phyloP scores from a whole-genome alignment of 805 yeast species.

The Nakazawaea ambrosiae region DNA sequence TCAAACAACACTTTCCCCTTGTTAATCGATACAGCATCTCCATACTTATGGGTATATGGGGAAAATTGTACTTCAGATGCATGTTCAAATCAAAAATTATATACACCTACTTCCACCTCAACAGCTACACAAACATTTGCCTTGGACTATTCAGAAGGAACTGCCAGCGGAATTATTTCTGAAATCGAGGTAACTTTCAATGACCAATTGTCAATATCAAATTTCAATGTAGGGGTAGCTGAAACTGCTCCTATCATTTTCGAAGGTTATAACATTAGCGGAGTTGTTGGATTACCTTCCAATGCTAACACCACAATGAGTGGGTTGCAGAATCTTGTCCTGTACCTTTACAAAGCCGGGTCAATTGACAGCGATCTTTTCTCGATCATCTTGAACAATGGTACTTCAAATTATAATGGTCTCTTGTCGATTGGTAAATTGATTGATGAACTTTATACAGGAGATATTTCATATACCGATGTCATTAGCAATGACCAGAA shows the following conservation, averaged over 20 bases:
- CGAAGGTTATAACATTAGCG: conserved; percentile 44
- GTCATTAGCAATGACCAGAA: conserved; percentile 26
- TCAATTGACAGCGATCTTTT: conserved; percentile 32
- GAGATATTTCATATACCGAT: conserved; percentile 33
- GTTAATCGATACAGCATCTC: conserved; percentile 60
- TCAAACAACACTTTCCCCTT: conserved; percentile 38
- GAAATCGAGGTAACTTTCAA: conserved; percentile 29
- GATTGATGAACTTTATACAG: conserved; percentile 28
- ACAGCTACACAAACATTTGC: conserved; percentile 29
- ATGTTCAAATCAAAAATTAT: conserved; percentile 29
- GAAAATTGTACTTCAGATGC: conserved; percentile 34
- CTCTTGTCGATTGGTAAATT: conserved; percentile 36
- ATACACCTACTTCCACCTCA: conserved; percentile 19
- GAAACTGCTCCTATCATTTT: conserved; percentile 46
- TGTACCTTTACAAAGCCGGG: conserved; percentile 27
- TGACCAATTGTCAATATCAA: conserved; percentile 28
- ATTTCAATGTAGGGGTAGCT: conserved; percentile 50
- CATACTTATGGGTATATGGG: conserved; percentile 58
- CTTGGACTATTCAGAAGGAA: conserved; percentile 46
- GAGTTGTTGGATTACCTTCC: conserved; percentile 55
- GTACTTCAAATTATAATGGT: conserved; percentile 29
- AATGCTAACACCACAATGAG: conserved; percentile 25
- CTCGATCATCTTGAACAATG: conserved; percentile 36
- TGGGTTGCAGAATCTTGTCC: conserved; percentile 31
- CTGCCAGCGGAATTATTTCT: conserved; percentile 43